Base-by-base conservation (phyloP, 2,329 filamentous ascomycete species). In the Phoma sp. region DNA sequence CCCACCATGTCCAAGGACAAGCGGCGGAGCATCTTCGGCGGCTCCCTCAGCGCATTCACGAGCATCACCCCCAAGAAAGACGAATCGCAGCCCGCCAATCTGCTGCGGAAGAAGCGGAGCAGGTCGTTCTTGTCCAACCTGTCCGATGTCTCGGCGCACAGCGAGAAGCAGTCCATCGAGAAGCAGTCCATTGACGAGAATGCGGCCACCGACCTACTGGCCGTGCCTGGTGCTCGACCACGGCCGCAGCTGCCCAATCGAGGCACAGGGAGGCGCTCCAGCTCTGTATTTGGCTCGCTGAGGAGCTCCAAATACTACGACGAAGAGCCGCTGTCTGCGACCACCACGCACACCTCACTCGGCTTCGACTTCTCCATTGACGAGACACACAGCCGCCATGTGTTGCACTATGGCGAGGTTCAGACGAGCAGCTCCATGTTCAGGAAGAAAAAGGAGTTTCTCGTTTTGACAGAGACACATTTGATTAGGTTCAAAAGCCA, bases 391-490 rank as follows among this genome's bases (percentile, higher is more conserved):
- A 65, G 64, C 33, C 65, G 69, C 47, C 67, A 78, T 27, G 84
- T 89, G 18, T 73, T 89, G 33, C 82, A 87, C 58, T 84, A 89
- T 75, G 88, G 87, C 33, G 87, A 89, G 67, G 84, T 89, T 13
- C 87, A 90, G 72, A 89, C 85, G 10, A 86, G 85, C 43, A 86
- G 83, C 51, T 83, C 84, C 55, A 84, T 90, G 80, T 88, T 89
- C 74, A 80, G 87, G 69, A 89, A 89, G 75, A 89, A 87, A 76
- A 87, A 83, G 72, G 87, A 90, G 69, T 90, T 88, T 64, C 76
- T 90, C 49, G 88, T 90, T 11, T 77, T 90, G 60, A 90, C 87
- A 6, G 87, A 89, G 60, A 83, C 82, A 5, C 85, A 89, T 70
- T 75, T 90, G 50, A 75, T 89, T 49, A 82, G 87, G 10, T 89